Evolutionary conservation across 2,329 filamentous ascomycete genomes (phyloP).

Genomic region (Plectosphaerella plurivora): DNA sequence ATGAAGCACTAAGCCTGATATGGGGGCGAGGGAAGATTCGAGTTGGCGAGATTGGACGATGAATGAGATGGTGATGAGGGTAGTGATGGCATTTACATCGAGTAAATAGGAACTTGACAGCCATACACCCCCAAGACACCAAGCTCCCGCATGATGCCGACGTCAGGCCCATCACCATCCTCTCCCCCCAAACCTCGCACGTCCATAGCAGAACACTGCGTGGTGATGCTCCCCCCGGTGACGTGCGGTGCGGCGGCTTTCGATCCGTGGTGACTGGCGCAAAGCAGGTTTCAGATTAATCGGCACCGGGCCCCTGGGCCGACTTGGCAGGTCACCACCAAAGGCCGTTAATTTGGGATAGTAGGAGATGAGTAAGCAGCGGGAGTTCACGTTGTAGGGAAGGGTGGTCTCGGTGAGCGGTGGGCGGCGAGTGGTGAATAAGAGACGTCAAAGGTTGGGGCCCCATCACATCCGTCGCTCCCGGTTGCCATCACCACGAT

Average conservation of each 20-base stretch:
- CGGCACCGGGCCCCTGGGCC: neutral
- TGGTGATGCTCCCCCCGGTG: neutral
- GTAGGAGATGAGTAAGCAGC: neutral
- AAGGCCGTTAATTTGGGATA: neutral
- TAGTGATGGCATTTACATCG: neutral
- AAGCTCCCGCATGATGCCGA: neutral
- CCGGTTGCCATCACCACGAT: too few relatives aligned
- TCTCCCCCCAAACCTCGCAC: neutral
- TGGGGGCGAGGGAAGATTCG: neutral
- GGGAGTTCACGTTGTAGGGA: too few relatives aligned
- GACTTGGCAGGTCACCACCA: neutral
- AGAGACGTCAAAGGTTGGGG: too few relatives aligned
- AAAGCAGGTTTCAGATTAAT: slow-evolving; percentile 12
- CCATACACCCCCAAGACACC: neutral
- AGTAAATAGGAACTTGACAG: neutral
- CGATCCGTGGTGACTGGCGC: slow-evolving; percentile 5
- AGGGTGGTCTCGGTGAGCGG: too few relatives aligned
- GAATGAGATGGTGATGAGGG: too few relatives aligned
- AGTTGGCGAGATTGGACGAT: neutral
- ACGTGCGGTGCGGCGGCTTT: slow-evolving; percentile 1
- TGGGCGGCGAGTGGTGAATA: too few relatives aligned
- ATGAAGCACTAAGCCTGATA: neutral
- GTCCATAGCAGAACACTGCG: neutral
- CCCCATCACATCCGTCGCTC: too few relatives aligned
- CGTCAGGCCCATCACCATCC: neutral